A percentile compares a stretch with the other conserved stretches of the same genome.
Conservation (phyloP, 1,284 basidiomycete genomes). For the Fomitopsis palustris region DNA sequence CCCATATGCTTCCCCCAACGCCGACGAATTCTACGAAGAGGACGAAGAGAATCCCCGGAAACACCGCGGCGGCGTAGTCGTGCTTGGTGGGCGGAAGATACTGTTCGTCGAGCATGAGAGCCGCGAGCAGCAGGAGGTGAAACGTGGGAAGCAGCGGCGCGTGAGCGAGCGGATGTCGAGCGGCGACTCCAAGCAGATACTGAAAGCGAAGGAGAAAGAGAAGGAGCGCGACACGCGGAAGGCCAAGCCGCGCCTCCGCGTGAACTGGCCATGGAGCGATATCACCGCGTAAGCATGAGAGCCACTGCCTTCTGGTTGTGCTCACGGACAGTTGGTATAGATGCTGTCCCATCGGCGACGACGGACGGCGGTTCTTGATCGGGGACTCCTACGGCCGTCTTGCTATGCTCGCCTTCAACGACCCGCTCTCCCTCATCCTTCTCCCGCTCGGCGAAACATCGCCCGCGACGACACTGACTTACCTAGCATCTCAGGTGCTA, state of each 20-base stretch:
- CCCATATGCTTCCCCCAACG: slow-evolving; percentile 26
- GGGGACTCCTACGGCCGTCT: slow-evolving; percentile 80
- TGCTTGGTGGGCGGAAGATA: slow-evolving; percentile 63
- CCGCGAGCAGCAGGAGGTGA: slow-evolving; percentile 44
- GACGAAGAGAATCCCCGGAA: slow-evolving; percentile 26
- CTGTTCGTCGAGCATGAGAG: slow-evolving; percentile 55
- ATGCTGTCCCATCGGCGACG: slow-evolving; percentile 44
- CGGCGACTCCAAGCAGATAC: slow-evolving; percentile 34
- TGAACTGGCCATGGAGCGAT: slow-evolving; percentile 73
- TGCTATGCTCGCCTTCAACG: slow-evolving; percentile 58
- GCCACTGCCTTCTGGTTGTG: background rate
- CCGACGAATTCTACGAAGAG: slow-evolving; percentile 7
- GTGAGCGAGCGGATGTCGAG: slow-evolving; percentile 48
- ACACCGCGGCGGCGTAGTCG: slow-evolving; percentile 62
- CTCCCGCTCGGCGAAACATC: slow-evolving; percentile 79
- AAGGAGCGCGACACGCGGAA: slow-evolving; percentile 48
- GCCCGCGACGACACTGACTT: slow-evolving; percentile 71
- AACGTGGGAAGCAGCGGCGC: slow-evolving; percentile 48
- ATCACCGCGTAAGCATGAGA: slow-evolving; percentile 50
- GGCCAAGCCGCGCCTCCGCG: slow-evolving; percentile 46
- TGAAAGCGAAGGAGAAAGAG: slow-evolving; percentile 52
- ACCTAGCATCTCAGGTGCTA: slow-evolving; percentile 71
- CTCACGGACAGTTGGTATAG: slow-evolving; percentile 29
- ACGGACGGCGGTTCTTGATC: slow-evolving; percentile 53
- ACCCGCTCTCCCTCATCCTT: slow-evolving; percentile 49